Conservation (phyloP, 2,329 filamentous ascomycete genomes). For the Fusarium sororula region DNA sequence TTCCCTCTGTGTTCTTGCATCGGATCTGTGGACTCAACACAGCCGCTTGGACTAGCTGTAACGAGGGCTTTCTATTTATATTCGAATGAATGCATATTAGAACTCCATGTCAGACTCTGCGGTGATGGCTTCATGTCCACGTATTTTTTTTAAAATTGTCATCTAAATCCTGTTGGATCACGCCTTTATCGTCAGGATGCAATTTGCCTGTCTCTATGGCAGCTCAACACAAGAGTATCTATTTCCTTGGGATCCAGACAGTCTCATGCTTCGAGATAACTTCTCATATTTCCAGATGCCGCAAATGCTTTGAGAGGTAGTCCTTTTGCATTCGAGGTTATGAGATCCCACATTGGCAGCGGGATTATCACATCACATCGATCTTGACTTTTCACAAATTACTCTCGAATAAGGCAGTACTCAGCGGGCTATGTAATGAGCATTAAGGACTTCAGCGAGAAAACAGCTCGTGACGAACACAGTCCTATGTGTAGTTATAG, state of each 20-base stretch:
- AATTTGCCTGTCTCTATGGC: neutral
- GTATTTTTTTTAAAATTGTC: too few relatives aligned
- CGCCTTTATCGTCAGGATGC: neutral
- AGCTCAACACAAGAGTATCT: neutral
- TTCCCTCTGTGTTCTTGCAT: neutral
- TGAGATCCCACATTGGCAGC: neutral
- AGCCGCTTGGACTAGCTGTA: too few relatives aligned
- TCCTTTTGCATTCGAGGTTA: neutral
- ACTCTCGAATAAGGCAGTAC: neutral
- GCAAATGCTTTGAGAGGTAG: neutral
- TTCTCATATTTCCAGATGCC: neutral
- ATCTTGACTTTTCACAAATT: neutral
- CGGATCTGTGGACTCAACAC: neutral
- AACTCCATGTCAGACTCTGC: accelerated
- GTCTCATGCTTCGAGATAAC: neutral
- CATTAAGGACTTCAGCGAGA: neutral
- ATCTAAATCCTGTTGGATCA: neutral
- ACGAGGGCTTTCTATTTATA: neutral
- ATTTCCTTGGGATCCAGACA: neutral
- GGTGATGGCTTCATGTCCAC: accelerated
- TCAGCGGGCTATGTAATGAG: neutral
- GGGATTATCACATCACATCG: neutral
- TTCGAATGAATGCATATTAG: neutral
- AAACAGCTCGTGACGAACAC: too few relatives aligned
- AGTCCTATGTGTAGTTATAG: neutral